These are phyloP conservation scores for Alloteropsis angusta DNA, from an alignment of 202 grass and related monocot species.

Conservation along the genomic window DNA sequence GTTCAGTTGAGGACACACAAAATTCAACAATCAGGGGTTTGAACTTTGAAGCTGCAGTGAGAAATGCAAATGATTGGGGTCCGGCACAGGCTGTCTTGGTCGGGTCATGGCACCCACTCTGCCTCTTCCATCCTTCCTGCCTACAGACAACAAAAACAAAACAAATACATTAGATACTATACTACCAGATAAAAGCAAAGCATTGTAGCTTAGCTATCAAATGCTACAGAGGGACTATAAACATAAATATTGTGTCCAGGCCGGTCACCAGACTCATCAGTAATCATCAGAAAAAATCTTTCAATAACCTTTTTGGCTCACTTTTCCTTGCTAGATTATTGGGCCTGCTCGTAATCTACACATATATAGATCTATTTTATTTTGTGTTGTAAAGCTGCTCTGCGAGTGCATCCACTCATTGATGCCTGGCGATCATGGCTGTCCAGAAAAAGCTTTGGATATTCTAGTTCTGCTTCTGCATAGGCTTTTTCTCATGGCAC, in stretches of 20 bases:
- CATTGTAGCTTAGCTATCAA: slow-evolving; percentile 10
- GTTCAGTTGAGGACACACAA: neutral
- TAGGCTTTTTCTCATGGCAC: neutral
- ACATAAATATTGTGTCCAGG: neutral
- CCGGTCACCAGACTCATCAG: neutral
- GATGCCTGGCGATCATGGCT: slow-evolving; percentile 29
- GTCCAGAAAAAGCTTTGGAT: slow-evolving; percentile 5
- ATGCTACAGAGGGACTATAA: neutral
- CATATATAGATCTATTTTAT: neutral
- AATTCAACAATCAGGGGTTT: neutral
- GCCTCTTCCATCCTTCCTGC: neutral
- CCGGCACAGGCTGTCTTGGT: slow-evolving; percentile 35
- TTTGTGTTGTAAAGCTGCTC: slow-evolving; percentile 18
- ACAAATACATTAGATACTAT: neutral
- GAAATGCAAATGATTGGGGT: slow-evolving; percentile 18
- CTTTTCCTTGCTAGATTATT: neutral
- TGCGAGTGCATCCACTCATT: slow-evolving; percentile 13
- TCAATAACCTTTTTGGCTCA: neutral
- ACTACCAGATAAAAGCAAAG: neutral
- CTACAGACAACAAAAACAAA: slow-evolving; percentile 18
- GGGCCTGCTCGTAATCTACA: neutral
- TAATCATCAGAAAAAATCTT: slow-evolving; percentile 26
- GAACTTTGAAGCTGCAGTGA: slow-evolving; percentile 10
- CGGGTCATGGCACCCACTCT: slow-evolving; percentile 32
- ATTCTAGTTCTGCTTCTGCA: neutral